Percentiles rank a stretch among this genome's conserved stretches.
These are phyloP conservation scores for Musa acuminata DNA, from an alignment of 176 grass and related monocot genomes.

Conservation along the genomic window DNA sequence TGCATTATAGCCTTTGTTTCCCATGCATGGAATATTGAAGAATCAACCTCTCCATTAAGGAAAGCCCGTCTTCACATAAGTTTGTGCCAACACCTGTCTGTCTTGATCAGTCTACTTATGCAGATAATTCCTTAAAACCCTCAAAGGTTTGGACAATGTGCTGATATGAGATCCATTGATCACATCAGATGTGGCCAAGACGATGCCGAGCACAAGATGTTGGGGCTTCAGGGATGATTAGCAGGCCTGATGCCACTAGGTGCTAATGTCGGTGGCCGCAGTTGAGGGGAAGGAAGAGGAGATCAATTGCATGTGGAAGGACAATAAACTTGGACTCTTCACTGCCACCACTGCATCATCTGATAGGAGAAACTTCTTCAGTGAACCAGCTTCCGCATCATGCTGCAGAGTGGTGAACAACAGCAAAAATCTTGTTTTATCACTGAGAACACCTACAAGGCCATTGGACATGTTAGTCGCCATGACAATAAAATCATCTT, in stretches of 20 bases:
- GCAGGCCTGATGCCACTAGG: conserved; percentile 23
- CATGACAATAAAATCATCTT: no score
- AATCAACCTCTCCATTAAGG: conserved; percentile 40
- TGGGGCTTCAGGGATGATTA: conserved; percentile 67
- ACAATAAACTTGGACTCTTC: conserved; percentile 65
- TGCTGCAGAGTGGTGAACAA: conserved; percentile 35
- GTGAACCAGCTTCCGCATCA: conserved; percentile 73
- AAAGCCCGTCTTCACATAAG: conserved; percentile 85
- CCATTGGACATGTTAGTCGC: no score
- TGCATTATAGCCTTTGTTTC: conserved; percentile 48
- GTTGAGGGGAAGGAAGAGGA: conserved; percentile 64
- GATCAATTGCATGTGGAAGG: conserved; percentile 55
- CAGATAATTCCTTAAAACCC: conserved; percentile 62
- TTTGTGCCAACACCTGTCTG: conserved; percentile 48
- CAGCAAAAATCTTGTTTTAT: no score
- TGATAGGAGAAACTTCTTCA: conserved; percentile 87
- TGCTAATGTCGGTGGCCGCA: conserved; percentile 44
- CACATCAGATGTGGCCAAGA: no score
- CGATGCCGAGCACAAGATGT: conserved; percentile 48
- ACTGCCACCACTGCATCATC: conserved; percentile 84
- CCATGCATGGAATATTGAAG: conserved; percentile 52
- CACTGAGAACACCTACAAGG: no score
- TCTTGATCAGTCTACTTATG: conserved; percentile 48
- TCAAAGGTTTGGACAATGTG: conserved; percentile 39
- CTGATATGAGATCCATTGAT: conserved; percentile 23